A percentile compares a stretch with the other conserved stretches of the same genome.
Conservation (phyloP, 352 stramenopile species). For the Pythium phragmiticola region DNA sequence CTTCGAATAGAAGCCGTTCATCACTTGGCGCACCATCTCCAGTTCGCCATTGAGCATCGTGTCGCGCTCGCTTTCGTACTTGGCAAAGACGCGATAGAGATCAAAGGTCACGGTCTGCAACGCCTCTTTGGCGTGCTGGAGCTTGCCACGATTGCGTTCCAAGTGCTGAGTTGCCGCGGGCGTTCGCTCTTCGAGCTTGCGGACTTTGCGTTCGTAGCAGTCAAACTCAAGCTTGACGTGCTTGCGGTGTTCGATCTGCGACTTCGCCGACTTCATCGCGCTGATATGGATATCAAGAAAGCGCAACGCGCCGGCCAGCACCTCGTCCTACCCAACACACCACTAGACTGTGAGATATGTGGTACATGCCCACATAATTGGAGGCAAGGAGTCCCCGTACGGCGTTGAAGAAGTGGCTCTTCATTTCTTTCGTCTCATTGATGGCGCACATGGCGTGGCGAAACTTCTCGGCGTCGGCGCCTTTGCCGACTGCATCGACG, state of each 20-base stretch:
- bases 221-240: constrained; percentile 72
- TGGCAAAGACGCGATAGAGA: constrained; percentile 74
- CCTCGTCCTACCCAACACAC: constrained; percentile 41
- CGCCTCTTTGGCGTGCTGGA: constrained; percentile 39
- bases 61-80: constrained; percentile 74
- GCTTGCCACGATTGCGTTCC: constrained; percentile 61
- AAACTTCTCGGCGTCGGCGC: constrained; percentile 68
- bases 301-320: constrained; percentile 54
- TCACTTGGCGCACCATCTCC: constrained; percentile 78
- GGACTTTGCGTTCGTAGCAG: constrained; percentile 59
- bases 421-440: constrained; percentile 74
- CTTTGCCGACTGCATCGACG: constrained; percentile 58
- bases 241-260: constrained; percentile 68
- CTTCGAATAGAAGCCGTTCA: constrained; percentile 77
- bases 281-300: constrained; percentile 79
- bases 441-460: constrained; percentile 71
- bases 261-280: constrained; percentile 70
- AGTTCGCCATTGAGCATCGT: constrained; percentile 78
- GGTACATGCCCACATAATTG: no score
- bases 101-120: constrained; percentile 58
- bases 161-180: constrained; percentile 31
- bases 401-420: constrained; percentile 74
- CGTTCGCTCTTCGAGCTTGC: constrained; percentile 31
- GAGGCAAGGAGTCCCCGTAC: constrained; percentile 21
- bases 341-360: background rate